Evolutionary conservation across 192 early-diverging fungal genomes (phyloP), one percentile per base, ranked within the genome.

Genomic region (Backusella luteola): DNA sequence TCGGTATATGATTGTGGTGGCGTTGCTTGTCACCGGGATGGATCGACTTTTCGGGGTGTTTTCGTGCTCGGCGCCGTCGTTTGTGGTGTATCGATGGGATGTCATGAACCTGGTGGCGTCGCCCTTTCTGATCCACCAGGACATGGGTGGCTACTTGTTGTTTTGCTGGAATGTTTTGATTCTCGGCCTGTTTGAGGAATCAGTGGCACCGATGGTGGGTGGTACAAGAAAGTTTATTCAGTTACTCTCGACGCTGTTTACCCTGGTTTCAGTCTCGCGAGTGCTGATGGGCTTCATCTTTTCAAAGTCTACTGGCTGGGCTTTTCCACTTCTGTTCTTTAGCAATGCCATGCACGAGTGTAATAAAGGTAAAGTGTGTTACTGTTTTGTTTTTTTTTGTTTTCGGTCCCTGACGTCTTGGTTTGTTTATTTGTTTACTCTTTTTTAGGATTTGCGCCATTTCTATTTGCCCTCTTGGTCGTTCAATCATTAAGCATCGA

Each of bases 301-400:
- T 73, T 86, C 87, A 53, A 85, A 80, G 53, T 76, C 82, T 2
- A 83, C 81, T 17, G 87, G 87, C 2, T 88, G 80, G 79, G 79
- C 83, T 3, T 42, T 85, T 34, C 87, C 87, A 3, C 49, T 39
- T 0, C 66, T 88, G 69, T 86, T 88, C 44, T 88, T 88, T 63
- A 86, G 84, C 66, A 81, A 88, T 69, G 79, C 81, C 21, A 71
- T 84, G 35, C 85, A 85, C 71, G 87, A 88, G 39, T 88, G 85
- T 73, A 88, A 81, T 71, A 79, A 85, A 76, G 87, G 87, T 88
- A 84, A 79, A 78, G 66, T 23, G 38, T 49, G 4, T 39, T 34
- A 53, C n/a, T 23, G 53, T 38, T 36, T 71, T 42, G 1, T 49
- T 7, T 41, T 42, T 69, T 29, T 44, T 70, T n/a, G 35, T 67